Evolutionary conservation across 805 yeast species (phyloP), one percentile per base, ranked within the genome.

Genomic region (Kodamaea jinghongensis): DNA sequence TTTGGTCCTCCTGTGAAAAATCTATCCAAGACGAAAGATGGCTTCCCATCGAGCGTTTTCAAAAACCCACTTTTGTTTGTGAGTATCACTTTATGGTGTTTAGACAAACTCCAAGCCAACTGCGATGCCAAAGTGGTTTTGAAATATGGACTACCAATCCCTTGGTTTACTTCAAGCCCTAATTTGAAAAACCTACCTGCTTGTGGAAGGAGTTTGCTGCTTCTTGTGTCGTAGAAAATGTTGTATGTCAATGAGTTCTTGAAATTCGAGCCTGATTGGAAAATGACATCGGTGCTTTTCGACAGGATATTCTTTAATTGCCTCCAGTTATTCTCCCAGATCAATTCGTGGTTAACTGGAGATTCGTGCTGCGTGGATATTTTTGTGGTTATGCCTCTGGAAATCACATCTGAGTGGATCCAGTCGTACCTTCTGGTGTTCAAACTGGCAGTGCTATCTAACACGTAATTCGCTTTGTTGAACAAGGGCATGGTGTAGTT

Each of bases 1-100:
- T 76, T 77, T 9, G 83, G 76, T 2, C 83, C 83, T n/a, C 83
- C 83, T 3, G 71, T 59, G 49, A 69, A 74, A 42, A 76, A 77
- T 33, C 78, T 58, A 52, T 78, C 83, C 60, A 77, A 61, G 6
- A 77, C 58, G 47, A 61, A 68, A 10, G 67, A 46, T 2, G 45
- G 45, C 9, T 36, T 31, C 2, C 47, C 48, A 4, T 30, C 34
- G 6, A 53, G 47, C 1, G 61, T 50, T 38, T 51, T 53, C 28
- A 70, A 51, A 0, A 61, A 31, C 1, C 75, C 75, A 0, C 60
- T 48, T 41, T 65, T 68, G 32, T 48, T 51, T 26, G 71, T 47
- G 27, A 57, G 34, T 2, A 68, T 58, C 40, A 54, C 47, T 14
- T 20, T 33, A 6, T 37, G 25, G 29, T 36, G 34, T 7, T 20